A percentile compares a stretch with the other conserved stretches of the same genome.
Evolutionary conservation across 164 flowering plant genomes (phyloP).

Genomic region (Magnolia kwangsiensis): DNA sequence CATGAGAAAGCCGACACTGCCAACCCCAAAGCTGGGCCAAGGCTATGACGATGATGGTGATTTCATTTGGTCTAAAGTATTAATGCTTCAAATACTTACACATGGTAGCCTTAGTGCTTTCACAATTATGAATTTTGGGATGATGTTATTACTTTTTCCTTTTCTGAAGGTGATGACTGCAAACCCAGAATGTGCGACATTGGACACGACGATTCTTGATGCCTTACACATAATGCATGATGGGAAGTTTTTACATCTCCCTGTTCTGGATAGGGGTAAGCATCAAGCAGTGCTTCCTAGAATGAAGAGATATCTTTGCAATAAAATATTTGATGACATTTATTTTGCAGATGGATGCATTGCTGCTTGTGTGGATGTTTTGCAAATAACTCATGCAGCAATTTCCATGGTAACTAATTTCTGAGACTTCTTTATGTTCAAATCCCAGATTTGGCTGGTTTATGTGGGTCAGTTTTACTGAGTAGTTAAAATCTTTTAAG

Average conservation of each 20-base stretch:
- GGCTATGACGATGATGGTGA: neutral
- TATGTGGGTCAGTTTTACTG: neutral
- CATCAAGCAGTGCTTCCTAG: neutral
- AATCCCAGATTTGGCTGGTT: neutral
- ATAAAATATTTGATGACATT: slow-evolving; percentile 3
- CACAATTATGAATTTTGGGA: neutral
- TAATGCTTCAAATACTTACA: neutral
- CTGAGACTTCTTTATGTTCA: neutral
- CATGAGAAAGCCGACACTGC: neutral
- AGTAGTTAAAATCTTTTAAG: neutral
- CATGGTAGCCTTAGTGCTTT: neutral
- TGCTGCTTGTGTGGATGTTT: slow-evolving; percentile 85
- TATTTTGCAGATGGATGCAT: slow-evolving; percentile 64
- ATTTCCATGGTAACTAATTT: slow-evolving; percentile 73
- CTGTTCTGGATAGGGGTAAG: slow-evolving; percentile 81
- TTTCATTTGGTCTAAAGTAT: neutral
- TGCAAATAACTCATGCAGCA: slow-evolving; percentile 97
- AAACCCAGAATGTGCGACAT: slow-evolving; percentile 83
- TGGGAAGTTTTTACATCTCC: slow-evolving; percentile 93
- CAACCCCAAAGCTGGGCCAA: neutral
- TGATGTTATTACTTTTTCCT: neutral
- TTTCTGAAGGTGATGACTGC: slow-evolving; percentile 81
- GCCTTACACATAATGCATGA: slow-evolving; percentile 96
- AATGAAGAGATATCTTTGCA: neutral
- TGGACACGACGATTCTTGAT: slow-evolving; percentile 88